Evolutionary conservation across 2,329 filamentous ascomycete genomes (phyloP), one percentile per base, ranked within the genome.

Genomic region (Botryotinia calthae): DNA sequence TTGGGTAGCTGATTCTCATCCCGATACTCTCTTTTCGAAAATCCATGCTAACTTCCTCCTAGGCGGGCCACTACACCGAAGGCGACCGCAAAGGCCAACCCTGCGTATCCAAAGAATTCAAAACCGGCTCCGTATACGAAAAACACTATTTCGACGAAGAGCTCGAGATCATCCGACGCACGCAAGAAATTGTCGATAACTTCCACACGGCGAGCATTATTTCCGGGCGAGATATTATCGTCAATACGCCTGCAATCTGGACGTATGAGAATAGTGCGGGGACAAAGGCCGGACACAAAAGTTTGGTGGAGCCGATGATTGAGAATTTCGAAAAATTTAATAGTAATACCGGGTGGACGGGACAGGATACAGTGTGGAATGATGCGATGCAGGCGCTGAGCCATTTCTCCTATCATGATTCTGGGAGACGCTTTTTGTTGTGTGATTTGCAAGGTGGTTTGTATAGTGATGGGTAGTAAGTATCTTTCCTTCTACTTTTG

Each of bases 301-400:
- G 12, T 14, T 37, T 74, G 1, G 31, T 72, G 9, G 70, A 74
- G 44, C 73, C 73, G 1, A 72, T 74, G 73, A 72, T 74, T 72
- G 42, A 68, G 14, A 72, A 72, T 22, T 72, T 72, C 10, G 44
- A 72, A 40, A 74, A 74, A 18, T 74, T 74, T 31, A 74, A 74
- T 31, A 74, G 73, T 20, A 72, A 74, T 28, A 58, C 64, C 1
- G 73, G 73, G 4, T 73, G 72, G 72, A 44, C 34, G 3, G 28
- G 16, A 1, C 10, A 4, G 18, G 16, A 42, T 20, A 64, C 20
- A 1, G 16, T 46, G 20, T 61, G 40, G 58, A 62, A 64, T 51
- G 73, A 74, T 28, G 73, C 42, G 7, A 72, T 74, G 56, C 63
- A 72, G 51, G 73, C 73, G 4, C 37, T 72, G 54, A 72, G 70